Conservation (phyloP, 2,329 filamentous ascomycete species). For the Cladophialophora chaetospira region DNA sequence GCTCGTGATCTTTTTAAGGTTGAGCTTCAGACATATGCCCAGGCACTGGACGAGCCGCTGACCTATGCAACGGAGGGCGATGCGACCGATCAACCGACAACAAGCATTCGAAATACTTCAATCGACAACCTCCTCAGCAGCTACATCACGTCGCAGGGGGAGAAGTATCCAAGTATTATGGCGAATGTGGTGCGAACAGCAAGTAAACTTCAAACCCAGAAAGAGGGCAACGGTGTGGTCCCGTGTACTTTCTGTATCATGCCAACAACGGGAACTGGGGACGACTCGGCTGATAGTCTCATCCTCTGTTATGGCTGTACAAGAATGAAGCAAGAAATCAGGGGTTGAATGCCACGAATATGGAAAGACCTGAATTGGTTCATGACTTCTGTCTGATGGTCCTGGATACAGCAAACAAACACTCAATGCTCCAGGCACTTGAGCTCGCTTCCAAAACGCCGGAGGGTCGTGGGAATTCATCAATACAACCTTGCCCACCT, state of each 20-base stretch:
- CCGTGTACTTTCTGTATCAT: slow-evolving; percentile 62
- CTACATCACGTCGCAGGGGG: slow-evolving; percentile 85
- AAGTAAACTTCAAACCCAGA: slow-evolving; percentile 66
- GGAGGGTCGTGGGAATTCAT: too few relatives aligned
- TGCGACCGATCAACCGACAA: slow-evolving; percentile 31
- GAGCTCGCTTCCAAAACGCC: too few relatives aligned
- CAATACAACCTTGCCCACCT: too few relatives aligned
- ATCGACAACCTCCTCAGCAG: slow-evolving; percentile 89
- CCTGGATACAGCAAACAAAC: slow-evolving; percentile 4
- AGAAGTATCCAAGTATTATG: slow-evolving; percentile 85
- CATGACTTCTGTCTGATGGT: neutral
- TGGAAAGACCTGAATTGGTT: neutral
- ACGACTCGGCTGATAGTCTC: neutral
- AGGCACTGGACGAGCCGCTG: slow-evolving; percentile 39
- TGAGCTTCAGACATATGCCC: slow-evolving; percentile 71
- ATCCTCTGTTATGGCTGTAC: slow-evolving; percentile 47
- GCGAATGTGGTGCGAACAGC: slow-evolving; percentile 92
- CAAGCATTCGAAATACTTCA: slow-evolving; percentile 69
- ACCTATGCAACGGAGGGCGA: slow-evolving; percentile 21
- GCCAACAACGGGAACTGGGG: neutral
- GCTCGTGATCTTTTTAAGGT: slow-evolving; percentile 81
- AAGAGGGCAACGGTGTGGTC: slow-evolving; percentile 56
- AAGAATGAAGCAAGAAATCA: slow-evolving; percentile 40
- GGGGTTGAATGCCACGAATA: neutral
- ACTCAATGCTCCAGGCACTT: too few relatives aligned